phyloP scores from a whole-genome alignment of 208 protist genomes.

The Borovskyia barvae region DNA sequence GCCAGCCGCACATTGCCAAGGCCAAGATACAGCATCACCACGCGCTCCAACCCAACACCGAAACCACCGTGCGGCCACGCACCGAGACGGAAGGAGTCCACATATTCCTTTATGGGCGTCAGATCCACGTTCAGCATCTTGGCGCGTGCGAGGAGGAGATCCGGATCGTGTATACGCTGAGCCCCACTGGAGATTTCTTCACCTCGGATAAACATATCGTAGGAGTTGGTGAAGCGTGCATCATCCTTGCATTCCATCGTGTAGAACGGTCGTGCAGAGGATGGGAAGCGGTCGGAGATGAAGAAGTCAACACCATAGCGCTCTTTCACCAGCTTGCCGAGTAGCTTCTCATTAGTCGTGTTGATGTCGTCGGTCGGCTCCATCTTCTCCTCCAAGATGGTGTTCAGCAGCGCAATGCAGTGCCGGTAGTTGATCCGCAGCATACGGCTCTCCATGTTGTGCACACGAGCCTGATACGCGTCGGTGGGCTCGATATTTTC shows the following conservation, averaged over 20 bases:
- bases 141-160: constrained; percentile 88
- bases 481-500: constrained; percentile 70
- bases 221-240: constrained; percentile 93
- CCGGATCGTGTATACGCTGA: constrained; percentile 99
- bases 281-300: constrained; percentile 99
- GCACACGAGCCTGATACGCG: constrained; percentile 73
- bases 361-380: constrained; percentile 91
- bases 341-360: constrained; percentile 94
- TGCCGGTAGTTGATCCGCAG: constrained; percentile 91
- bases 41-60: constrained; percentile 98
- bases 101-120: constrained; percentile 94
- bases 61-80: constrained; percentile 98
- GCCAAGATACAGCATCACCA: constrained; percentile 99
- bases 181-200: constrained; percentile 99
- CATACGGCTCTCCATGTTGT: constrained; percentile 78
- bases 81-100: constrained; percentile 98
- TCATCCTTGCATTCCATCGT: constrained; percentile 98
- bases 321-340: constrained; percentile 97
- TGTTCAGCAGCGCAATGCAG: constrained; percentile 94
- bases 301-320: constrained; percentile 99
- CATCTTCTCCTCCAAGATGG: constrained; percentile 78
- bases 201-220: constrained; percentile 99
- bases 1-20: constrained; percentile 97
- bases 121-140: constrained; percentile 83
- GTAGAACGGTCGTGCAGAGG: constrained; percentile 98